Conservation (phyloP, 2,329 filamentous ascomycete genomes). For the Fusarium anthophilum region DNA sequence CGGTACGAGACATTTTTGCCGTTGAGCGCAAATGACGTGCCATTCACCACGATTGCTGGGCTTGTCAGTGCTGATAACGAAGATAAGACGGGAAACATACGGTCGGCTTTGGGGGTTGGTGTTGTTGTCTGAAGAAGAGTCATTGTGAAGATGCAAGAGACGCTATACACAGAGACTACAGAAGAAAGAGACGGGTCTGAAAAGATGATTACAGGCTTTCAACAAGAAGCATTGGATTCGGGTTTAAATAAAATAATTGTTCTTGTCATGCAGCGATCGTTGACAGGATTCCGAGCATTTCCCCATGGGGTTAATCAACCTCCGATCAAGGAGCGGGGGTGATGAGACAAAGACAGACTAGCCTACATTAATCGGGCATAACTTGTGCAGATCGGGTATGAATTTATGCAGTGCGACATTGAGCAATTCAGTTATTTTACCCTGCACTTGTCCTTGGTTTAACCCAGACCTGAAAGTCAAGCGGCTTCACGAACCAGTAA, state of each 20-base stretch:
- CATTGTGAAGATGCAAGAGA: background rate
- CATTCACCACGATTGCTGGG: constrained; percentile 62
- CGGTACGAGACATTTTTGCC: constrained; percentile 67
- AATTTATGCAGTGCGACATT: no score
- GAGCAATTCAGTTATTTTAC: background rate
- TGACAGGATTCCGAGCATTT: constrained; percentile 24
- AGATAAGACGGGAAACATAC: background rate
- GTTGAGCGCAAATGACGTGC: constrained; percentile 65
- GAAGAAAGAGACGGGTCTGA: background rate
- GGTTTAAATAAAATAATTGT: constrained; percentile 2
- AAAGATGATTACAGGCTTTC: background rate
- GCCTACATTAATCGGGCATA: background rate
- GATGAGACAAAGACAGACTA: background rate
- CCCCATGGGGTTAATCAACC: constrained; percentile 22
- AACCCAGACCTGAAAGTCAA: background rate
- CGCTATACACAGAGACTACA: background rate
- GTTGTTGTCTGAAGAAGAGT: constrained; percentile 1
- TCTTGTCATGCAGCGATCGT: background rate
- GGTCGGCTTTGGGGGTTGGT: background rate
- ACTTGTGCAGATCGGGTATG: background rate
- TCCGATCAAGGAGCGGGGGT: constrained; percentile 7
- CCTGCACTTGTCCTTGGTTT: background rate
- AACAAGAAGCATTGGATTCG: background rate
- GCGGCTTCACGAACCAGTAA: background rate
- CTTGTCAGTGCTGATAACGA: background rate